Base-by-base conservation (phyloP, 768 basidiomycete genomes). In the Jaapia argillacea region DNA sequence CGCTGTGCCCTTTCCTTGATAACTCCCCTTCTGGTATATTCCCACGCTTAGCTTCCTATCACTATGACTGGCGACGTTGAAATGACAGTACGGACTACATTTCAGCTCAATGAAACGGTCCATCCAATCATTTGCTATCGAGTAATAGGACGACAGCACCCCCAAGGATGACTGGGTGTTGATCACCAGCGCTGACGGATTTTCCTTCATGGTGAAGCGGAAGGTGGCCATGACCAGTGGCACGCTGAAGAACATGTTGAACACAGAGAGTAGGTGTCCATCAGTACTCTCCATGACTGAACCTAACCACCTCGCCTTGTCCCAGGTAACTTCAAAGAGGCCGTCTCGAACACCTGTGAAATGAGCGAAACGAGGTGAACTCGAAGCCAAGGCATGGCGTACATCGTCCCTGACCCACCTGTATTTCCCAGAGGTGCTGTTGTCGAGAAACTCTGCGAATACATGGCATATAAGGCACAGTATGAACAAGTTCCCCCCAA, bases 391-490 rank as follows among this genome's bases (percentile, higher is more conserved):
- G n/a, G n/a, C n/a, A n/a, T n/a, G n/a, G n/a, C n/a, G n/a, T n/a
- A n/a, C n/a, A n/a, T n/a, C 20, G 4, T 13, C 22, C 18, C 24
- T n/a, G 12, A 14, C 37, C 39, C 28, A 7, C 23, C 25, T 16
- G 6, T 23, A 6, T 38, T 7, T 12, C 46, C 7, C 52, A 71
- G 71, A 23, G 71, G 65, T 2, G 72, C 83, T 21, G 80, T 94
- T 26, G 76, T 88, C 1, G 87, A 92, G 62, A 92, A 89, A 56
- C 69, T 94, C 42, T 71, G 89, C 33, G 92, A 97, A 60, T 96
- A 90, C 57, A 85, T 94, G 66, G 67, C 75, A 24, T 92, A 85
- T 70, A 92, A 85, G 63, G 67, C 78, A 1, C 72, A 89, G 47
- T 90, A 88, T 56, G 78, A 82, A 48, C 71, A 72, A n/a, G 68